Evolutionary conservation across 257 asterid species (phyloP), one percentile per base, ranked within the genome.

Genomic region (Forsythia viridissima): DNA sequence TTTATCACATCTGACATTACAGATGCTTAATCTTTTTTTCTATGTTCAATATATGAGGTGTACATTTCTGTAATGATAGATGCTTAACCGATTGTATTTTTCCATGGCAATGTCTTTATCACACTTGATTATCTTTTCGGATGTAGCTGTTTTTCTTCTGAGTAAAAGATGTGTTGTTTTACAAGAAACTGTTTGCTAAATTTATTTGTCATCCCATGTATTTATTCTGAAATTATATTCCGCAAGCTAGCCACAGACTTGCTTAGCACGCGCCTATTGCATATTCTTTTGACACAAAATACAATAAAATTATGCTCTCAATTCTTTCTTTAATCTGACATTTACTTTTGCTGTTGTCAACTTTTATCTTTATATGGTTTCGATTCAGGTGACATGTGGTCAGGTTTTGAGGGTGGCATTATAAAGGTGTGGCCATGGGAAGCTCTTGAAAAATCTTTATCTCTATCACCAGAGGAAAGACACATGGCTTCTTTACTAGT

Each of bases 341-440:
- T 46, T 78, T 44, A 16, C 24, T 76, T 63, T 70, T 74, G 52
- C 46, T 40, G 44, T 59, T 36, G 37, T 34, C 70, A 63, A 63
- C 4, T 21, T 24, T 63, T 70, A 43, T 57, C 76, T 41, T 78
- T 72, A 46, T 30, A n/a, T 72, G 80, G 78, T 48, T 76, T 59
- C 72, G 65, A 30, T 84, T 36, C 76, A 96, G 99, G 99, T 83
- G 99, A 96, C 84, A 69, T 96, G 72, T 96, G 99, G 99, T 85
- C 97, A 21, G 98, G 99, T 36, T 91, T 94, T 39, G 98, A 93
- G 79, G 86, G 89, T 9, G 99, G 99, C 36, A 36, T 38, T 34
- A 87, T 96, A 73, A 88, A 92, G 81, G 88, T 93, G 74, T 96
- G 97, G 98, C 97, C 96, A 21, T 86, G 97, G 96, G 97, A 93